A percentile compares a stretch with the other conserved stretches of the same genome.
These are phyloP conservation scores for Arabis hirsuta DNA, from an alignment of 345 rosid genomes.

Conservation along the genomic window DNA sequence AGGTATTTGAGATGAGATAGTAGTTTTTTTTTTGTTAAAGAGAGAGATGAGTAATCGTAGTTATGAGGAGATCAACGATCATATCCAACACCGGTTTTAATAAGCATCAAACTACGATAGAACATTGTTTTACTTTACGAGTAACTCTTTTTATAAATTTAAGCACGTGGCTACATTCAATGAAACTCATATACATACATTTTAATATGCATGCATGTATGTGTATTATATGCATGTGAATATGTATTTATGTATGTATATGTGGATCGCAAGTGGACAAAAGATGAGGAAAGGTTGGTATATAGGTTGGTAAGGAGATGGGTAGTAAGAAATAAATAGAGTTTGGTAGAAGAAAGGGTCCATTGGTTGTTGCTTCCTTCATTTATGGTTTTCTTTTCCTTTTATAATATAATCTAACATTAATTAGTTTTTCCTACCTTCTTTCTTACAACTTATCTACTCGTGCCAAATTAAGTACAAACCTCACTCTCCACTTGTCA, in stretches of 20 bases:
- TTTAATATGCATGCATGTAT: slow-evolving; percentile 21
- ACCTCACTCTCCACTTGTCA: slow-evolving; percentile 26
- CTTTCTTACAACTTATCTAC: slow-evolving; percentile 31
- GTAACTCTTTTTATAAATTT: slow-evolving; percentile 9
- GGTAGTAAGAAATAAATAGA: slow-evolving; percentile 43
- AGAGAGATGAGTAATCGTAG: slow-evolving; percentile 7
- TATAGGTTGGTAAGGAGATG: slow-evolving; percentile 47
- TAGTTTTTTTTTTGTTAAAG: neutral
- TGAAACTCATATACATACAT: slow-evolving; percentile 7
- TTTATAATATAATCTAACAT: slow-evolving; percentile 18
- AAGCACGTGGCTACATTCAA: slow-evolving; percentile 35
- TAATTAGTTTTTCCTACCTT: slow-evolving; percentile 22
- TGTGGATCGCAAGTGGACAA: slow-evolving; percentile 40
- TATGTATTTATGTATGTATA: slow-evolving; percentile 8
- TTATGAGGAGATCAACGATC: slow-evolving; percentile 8
- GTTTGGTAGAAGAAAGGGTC: slow-evolving; percentile 50
- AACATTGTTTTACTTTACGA: slow-evolving; percentile 20
- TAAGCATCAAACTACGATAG: slow-evolving; percentile 7
- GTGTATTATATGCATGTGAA: neutral
- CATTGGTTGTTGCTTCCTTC: slow-evolving; percentile 48
- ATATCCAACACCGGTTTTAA: neutral
- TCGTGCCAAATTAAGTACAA: slow-evolving; percentile 20
- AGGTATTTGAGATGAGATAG: slow-evolving; percentile 14
- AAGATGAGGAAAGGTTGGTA: slow-evolving; percentile 45
- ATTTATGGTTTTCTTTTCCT: slow-evolving; percentile 25